Conservation (phyloP, 345 rosid genomes). For the Rhodamnia argentea region DNA sequence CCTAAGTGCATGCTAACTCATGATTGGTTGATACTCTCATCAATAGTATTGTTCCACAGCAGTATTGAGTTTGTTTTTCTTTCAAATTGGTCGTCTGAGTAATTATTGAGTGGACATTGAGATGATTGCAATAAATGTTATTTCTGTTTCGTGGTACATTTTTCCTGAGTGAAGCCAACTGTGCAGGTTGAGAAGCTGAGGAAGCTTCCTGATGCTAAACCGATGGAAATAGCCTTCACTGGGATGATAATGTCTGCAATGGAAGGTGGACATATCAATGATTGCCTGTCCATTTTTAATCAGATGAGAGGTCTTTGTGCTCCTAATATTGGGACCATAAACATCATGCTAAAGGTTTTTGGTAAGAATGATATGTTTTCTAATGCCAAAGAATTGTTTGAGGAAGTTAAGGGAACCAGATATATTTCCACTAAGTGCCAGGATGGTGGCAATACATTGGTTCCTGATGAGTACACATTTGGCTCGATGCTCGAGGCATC, state of each 20-base stretch:
- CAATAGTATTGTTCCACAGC: not conserved
- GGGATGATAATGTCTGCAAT: slow-evolving; percentile 64
- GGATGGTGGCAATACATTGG: slow-evolving; percentile 4
- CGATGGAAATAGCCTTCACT: slow-evolving; percentile 73
- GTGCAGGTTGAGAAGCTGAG: slow-evolving; percentile 65
- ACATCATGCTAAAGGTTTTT: slow-evolving; percentile 74
- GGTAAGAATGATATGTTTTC: slow-evolving; percentile 75
- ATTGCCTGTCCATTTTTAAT: slow-evolving; percentile 59
- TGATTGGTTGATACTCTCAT: not conserved
- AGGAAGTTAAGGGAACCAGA: slow-evolving; percentile 28
- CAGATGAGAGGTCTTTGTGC: slow-evolving; percentile 55
- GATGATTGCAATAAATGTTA: not conserved
- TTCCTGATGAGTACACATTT: slow-evolving; percentile 66
- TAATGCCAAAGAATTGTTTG: slow-evolving; percentile 72
- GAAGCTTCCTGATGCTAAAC: slow-evolving; percentile 46
- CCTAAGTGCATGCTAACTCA: not conserved
- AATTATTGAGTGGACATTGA: not conserved
- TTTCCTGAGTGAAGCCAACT: not conserved
- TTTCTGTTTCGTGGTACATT: not conserved
- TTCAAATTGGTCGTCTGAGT: not conserved
- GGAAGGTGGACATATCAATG: slow-evolving; percentile 71
- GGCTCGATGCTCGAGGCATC: slow-evolving; percentile 85
- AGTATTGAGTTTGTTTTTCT: not conserved
- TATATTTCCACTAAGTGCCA: not conserved
- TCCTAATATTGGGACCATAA: slow-evolving; percentile 84